Evolutionary conservation across 768 basidiomycete species (phyloP), one percentile per base, ranked within the genome.

Genomic region (Gloeostereum incarnatum): DNA sequence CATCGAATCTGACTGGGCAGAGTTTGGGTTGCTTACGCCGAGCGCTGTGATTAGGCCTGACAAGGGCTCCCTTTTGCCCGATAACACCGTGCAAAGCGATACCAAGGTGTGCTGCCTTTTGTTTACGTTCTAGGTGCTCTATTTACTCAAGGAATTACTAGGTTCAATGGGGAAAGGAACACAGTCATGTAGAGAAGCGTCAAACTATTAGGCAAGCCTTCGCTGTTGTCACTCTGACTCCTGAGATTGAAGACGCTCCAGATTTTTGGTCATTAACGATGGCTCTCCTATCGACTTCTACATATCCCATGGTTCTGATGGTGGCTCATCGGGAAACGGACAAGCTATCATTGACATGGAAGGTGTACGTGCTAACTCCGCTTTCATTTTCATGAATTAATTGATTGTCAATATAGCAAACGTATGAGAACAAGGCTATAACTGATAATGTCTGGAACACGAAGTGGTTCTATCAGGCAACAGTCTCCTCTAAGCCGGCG

Each of bases 1-100:
- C 40, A 41, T 41, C 40, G 35, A 41, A 29, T 41, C 40, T 14
- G 40, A 41, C 26, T 41, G 40, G 40, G 40, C 40, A 9, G 40
- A 41, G 19, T 41, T 41, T 36, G 40, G 40, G 13, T 20, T 38
- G 11, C 40, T 41, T 34, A 41, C 35, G 6, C 40, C 40, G 14
- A 41, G 40, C 34, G 40, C 36, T 16, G 34, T 41, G 22, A 41
- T 41, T 34, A n/a, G n/a, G n/a, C n/a, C n/a, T n/a, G n/a, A 23
- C 17, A 33, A 11, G 40, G 23, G 18, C 35, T 20, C 13, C 20
- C 18, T 22, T 10, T 6, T 41, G 11, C 40, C 36, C 16, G 8
- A 16, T 6, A 8, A 24, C 16, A 37, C 35, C 5, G 10, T 5
- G 13, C 14, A 36, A 10, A 34, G 18, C 34, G 7, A 35, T 8